A percentile compares a stretch with the other conserved stretches of the same genome.
Evolutionary conservation across 2,329 filamentous ascomycete species (phyloP).

Genomic region (Fusarium sp.): DNA sequence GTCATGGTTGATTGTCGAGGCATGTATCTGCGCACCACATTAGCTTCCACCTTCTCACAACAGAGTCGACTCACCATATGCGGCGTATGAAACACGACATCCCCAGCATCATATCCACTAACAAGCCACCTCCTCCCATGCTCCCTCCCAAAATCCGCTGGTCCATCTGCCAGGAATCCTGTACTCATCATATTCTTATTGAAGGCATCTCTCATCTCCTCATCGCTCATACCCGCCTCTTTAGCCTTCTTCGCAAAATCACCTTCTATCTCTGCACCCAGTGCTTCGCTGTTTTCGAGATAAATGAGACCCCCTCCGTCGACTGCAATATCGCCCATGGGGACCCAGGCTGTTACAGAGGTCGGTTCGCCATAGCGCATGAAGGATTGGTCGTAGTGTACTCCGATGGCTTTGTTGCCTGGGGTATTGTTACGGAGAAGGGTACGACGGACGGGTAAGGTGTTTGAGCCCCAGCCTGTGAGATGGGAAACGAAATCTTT

Average conservation of each 20-base stretch:
- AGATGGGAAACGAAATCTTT: conserved; percentile 61
- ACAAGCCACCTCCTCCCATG: conserved; percentile 52
- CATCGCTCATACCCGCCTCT: conserved; percentile 61
- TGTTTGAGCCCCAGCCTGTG: conserved; percentile 63
- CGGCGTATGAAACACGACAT: conserved; percentile 55
- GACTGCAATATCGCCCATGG: conserved; percentile 64
- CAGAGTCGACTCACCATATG: conserved; percentile 43
- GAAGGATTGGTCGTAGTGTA: conserved; percentile 71
- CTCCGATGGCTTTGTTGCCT: conserved; percentile 66
- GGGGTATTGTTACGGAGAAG: conserved; percentile 68
- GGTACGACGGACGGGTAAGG: conserved; percentile 56
- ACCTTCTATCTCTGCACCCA: conserved; percentile 62
- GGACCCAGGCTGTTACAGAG: conserved; percentile 67
- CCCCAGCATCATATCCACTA: conserved; percentile 55
- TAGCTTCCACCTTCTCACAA: neutral
- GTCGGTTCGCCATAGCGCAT: conserved; percentile 66
- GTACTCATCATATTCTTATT: conserved; percentile 70
- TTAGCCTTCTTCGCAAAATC: conserved; percentile 61
- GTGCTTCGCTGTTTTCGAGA: conserved; percentile 55
- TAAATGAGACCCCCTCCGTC: conserved; percentile 70
- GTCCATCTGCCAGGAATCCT: conserved; percentile 63
- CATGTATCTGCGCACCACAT: conserved; percentile 59
- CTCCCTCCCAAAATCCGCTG: conserved; percentile 52
- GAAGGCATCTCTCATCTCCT: conserved; percentile 63
- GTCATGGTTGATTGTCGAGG: conserved; percentile 66